phyloP scores from a whole-genome alignment of 2,329 filamentous ascomycete genomes.

The Aspergillus unguis region DNA sequence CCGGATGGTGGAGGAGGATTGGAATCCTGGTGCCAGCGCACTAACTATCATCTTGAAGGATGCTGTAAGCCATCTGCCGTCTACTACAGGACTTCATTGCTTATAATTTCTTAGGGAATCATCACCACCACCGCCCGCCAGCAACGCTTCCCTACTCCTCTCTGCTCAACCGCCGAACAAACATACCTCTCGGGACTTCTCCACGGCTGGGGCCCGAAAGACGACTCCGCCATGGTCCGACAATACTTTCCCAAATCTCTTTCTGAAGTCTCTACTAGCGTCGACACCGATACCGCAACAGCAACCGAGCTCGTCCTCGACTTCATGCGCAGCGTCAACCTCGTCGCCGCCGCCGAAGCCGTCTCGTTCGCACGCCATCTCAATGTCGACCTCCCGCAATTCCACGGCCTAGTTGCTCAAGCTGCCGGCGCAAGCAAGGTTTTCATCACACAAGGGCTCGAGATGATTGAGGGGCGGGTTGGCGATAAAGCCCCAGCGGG shows the following conservation, averaged over 20 bases:
- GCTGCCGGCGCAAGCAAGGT: slow-evolving; percentile 48
- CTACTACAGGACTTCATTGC: neutral
- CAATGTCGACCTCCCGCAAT: slow-evolving; percentile 44
- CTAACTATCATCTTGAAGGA: slow-evolving; percentile 61
- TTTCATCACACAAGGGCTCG: slow-evolving; percentile 40
- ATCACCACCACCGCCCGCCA: slow-evolving; percentile 64
- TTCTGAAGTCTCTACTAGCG: slow-evolving; percentile 34
- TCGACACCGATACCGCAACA: slow-evolving; percentile 30
- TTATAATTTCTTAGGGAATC: slow-evolving; percentile 48
- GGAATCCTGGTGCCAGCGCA: slow-evolving; percentile 57
- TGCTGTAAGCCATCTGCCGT: slow-evolving; percentile 30
- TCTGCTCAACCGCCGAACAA: slow-evolving; percentile 63
- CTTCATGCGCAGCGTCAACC: slow-evolving; percentile 47
- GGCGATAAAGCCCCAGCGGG: slow-evolving; percentile 27
- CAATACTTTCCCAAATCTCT: slow-evolving; percentile 48
- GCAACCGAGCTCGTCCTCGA: slow-evolving; percentile 43
- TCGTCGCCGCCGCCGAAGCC: slow-evolving; percentile 49
- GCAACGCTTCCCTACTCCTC: slow-evolving; percentile 56
- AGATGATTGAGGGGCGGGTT: slow-evolving; percentile 34
- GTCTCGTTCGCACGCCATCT: slow-evolving; percentile 48
- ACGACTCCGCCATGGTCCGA: slow-evolving; percentile 56
- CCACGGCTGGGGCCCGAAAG: slow-evolving; percentile 54
- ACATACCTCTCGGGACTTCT: slow-evolving; percentile 59
- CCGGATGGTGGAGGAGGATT: slow-evolving; percentile 53
- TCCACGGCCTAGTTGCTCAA: slow-evolving; percentile 47